Evolutionary conservation across 192 early-diverging fungal genomes (phyloP).

Genomic region (Kickxella alabastrina): DNA sequence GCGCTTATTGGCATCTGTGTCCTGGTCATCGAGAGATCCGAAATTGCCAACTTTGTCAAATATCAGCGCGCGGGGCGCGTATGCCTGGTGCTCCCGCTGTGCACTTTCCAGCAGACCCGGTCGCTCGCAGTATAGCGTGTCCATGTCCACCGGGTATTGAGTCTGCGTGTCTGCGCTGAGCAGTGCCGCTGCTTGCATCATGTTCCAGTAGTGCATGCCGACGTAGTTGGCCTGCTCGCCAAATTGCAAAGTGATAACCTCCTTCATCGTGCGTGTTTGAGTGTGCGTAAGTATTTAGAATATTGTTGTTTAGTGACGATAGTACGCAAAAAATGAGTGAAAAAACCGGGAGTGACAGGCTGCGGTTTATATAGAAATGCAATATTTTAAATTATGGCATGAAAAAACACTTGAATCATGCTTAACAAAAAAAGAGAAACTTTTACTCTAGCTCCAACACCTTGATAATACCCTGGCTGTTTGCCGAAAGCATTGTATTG

Average conservation of each 20-base stretch:
- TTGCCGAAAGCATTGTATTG: conserved; percentile 77
- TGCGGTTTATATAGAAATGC: background rate
- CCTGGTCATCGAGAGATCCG: conserved; percentile 14
- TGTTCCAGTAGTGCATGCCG: conserved; percentile 92
- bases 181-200: conserved; percentile 43
- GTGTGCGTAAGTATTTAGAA: too few relatives aligned
- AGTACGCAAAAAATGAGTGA: background rate
- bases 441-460: conserved; percentile 69
- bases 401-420: background rate
- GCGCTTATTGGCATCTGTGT: conserved; percentile 4
- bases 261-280: conserved; percentile 59
- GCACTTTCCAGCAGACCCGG: conserved; percentile 23
- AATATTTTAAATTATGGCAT: background rate
- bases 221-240: conserved; percentile 84
- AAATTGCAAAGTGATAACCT: conserved; percentile 90
- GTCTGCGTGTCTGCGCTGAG: conserved; percentile 49
- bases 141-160: conserved; percentile 53
- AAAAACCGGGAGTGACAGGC: background rate
- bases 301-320: too few relatives aligned
- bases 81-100: conserved; percentile 45
- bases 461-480: conserved; percentile 86
- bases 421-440: background rate
- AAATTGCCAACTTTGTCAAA: conserved; percentile 73
- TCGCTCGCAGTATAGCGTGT: conserved; percentile 58
- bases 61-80: conserved; percentile 73